Percentiles rank a stretch among this genome's conserved stretches.
These are phyloP conservation scores for Teratosphaeriaceae sp. DNA, from an alignment of 2,329 filamentous ascomycete species.

Conservation along the genomic window DNA sequence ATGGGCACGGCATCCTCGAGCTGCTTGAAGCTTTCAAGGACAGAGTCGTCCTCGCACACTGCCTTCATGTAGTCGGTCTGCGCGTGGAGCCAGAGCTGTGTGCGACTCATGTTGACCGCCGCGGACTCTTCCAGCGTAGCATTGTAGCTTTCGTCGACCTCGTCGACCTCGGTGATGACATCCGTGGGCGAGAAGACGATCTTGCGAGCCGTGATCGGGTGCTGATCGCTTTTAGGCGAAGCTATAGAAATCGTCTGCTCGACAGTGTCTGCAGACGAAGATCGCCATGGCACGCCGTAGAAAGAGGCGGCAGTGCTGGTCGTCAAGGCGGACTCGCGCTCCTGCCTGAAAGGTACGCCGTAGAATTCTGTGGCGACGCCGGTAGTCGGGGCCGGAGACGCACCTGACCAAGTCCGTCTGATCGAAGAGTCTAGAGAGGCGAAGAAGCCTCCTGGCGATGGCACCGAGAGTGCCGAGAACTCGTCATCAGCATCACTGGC, in stretches of 20 bases:
- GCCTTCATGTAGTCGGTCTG: constrained; percentile 60
- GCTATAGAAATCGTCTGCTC: constrained; percentile 63
- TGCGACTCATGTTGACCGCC: constrained; percentile 72
- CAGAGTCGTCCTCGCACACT: constrained; percentile 25
- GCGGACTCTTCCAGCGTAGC: constrained; percentile 65
- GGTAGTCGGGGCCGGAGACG: constrained; percentile 62
- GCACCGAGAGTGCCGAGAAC: constrained; percentile 75
- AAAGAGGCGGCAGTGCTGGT: constrained; percentile 88
- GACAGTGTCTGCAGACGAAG: constrained; percentile 38
- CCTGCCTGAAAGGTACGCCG: constrained; percentile 65
- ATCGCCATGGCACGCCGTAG: constrained; percentile 71
- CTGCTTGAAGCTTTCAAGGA: constrained; percentile 23
- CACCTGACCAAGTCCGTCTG: constrained; percentile 73
- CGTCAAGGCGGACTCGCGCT: constrained; percentile 48
- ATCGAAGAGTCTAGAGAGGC: constrained; percentile 66
- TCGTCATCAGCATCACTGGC: constrained; percentile 50
- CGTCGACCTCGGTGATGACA: constrained; percentile 33
- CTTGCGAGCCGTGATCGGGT: constrained; percentile 59
- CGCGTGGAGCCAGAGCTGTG: constrained; percentile 76
- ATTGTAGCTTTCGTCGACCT: constrained; percentile 64
- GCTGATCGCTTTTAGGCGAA: constrained; percentile 30
- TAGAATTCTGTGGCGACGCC: constrained; percentile 93
- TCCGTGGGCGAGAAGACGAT: constrained; percentile 35
- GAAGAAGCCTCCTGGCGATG: constrained; percentile 84
- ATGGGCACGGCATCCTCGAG: constrained; percentile 24